Conservation (phyloP, 768 basidiomycete species). For the Suillus clintonianus region DNA sequence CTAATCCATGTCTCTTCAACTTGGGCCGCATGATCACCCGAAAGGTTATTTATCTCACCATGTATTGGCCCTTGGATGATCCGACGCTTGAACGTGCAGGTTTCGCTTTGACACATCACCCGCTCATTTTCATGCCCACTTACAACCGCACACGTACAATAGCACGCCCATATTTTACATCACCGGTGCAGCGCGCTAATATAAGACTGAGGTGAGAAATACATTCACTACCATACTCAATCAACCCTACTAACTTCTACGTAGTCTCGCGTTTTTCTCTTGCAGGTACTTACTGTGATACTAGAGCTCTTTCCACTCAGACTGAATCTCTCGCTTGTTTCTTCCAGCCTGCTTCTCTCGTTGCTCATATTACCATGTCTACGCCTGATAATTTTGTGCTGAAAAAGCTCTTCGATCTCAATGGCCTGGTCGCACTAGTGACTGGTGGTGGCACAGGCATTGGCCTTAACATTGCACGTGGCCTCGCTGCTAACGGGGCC, state of each 20-base stretch:
- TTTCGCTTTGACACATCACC: neutral
- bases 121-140: neutral
- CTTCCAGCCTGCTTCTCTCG: neutral
- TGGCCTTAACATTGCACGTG: conserved; percentile 67
- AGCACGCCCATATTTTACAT: neutral
- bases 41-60: conserved; percentile 7
- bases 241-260: neutral
- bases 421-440: conserved; percentile 55
- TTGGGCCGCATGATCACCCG: neutral
- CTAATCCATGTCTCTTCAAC: neutral
- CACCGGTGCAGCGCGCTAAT: neutral
- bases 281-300: neutral
- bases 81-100: neutral
- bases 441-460: conserved; percentile 55
- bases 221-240: neutral
- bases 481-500: conserved; percentile 76
- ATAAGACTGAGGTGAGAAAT: neutral
- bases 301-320: neutral
- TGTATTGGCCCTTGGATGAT: conserved; percentile 11
- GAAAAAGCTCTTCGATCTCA: conserved; percentile 48
- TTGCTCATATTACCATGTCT: conserved; percentile 16
- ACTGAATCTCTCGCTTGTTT: neutral
- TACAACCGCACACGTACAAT: neutral
- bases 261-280: neutral
- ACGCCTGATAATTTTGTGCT: conserved; percentile 22